Conservation (phyloP, 306 rosid species). For the Fagus sylvatica region DNA sequence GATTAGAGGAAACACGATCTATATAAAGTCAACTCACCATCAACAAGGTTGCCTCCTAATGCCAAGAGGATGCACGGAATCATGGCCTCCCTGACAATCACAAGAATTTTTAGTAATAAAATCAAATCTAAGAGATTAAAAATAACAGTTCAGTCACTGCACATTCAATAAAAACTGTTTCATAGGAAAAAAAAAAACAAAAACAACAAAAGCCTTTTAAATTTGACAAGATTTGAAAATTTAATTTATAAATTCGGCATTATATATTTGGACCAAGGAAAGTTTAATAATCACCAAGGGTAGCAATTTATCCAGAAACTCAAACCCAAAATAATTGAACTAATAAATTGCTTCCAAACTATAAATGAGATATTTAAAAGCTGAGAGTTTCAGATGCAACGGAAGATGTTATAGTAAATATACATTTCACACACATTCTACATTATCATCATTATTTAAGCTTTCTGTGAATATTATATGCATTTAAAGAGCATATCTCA, state of each 20-base stretch:
- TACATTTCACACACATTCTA: neutral
- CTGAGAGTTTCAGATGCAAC: neutral
- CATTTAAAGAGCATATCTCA: neutral
- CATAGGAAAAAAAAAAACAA: neutral
- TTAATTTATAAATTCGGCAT: neutral
- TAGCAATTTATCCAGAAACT: neutral
- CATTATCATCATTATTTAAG: neutral
- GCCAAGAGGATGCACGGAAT: constrained; percentile 99
- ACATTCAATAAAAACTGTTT: neutral
- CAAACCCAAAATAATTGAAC: neutral
- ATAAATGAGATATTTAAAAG: neutral
- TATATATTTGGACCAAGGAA: neutral
- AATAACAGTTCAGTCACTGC: neutral
- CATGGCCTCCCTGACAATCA: constrained; percentile 92
- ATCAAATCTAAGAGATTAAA: neutral
- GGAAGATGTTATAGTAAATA: neutral
- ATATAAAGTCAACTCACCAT: constrained; percentile 58
- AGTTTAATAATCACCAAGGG: neutral
- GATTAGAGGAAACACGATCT: neutral
- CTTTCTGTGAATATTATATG: neutral
- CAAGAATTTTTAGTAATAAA: constrained; percentile 30
- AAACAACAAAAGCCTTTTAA: neutral
- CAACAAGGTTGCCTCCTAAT: constrained; percentile 91
- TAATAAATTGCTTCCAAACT: neutral
- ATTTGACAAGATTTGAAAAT: neutral